phyloP scores from a whole-genome alignment of 2,329 filamentous ascomycete genomes.

The Hypoxylon sp. region DNA sequence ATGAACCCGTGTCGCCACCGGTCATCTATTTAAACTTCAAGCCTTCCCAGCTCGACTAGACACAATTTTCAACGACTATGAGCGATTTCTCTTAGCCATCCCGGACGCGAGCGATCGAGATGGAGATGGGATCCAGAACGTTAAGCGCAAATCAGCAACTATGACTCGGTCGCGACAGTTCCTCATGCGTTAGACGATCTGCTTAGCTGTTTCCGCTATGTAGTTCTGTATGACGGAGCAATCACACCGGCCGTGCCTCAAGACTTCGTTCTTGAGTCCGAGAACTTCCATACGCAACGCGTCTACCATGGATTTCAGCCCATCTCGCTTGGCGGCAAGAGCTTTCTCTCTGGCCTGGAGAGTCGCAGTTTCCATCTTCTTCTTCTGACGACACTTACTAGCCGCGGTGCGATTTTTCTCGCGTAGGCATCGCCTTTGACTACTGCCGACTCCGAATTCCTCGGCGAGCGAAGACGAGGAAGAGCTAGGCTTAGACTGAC shows the following conservation, averaged over 20 bases:
- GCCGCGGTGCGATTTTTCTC: constrained; percentile 29
- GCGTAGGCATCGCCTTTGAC: background rate
- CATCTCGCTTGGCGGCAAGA: constrained; percentile 7
- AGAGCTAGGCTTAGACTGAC: background rate
- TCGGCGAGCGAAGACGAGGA: constrained; percentile 1
- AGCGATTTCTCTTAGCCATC: background rate
- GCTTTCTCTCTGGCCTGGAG: constrained; percentile 16
- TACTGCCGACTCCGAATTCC: background rate
- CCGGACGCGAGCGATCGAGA: background rate
- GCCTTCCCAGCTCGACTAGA: background rate
- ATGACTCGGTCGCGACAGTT: background rate
- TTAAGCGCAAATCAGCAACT: background rate
- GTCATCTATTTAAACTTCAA: background rate
- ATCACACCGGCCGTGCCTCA: constrained; percentile 24
- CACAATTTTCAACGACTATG: background rate
- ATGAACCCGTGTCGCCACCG: background rate
- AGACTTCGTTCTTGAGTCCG: constrained; percentile 18
- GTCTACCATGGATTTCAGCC: constrained; percentile 19
- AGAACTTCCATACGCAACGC: constrained; percentile 21
- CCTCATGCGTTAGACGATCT: constrained; percentile 1
- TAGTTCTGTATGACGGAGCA: constrained; percentile 21
- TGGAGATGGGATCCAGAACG: background rate
- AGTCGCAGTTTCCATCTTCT: constrained; percentile 10
- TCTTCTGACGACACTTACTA: constrained; percentile 19
- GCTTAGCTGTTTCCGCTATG: constrained; percentile 19